Percentiles rank a stretch among this genome's conserved stretches.
Conservation (phyloP, 129 eudicot species). For the Scalesia atractyloides region DNA sequence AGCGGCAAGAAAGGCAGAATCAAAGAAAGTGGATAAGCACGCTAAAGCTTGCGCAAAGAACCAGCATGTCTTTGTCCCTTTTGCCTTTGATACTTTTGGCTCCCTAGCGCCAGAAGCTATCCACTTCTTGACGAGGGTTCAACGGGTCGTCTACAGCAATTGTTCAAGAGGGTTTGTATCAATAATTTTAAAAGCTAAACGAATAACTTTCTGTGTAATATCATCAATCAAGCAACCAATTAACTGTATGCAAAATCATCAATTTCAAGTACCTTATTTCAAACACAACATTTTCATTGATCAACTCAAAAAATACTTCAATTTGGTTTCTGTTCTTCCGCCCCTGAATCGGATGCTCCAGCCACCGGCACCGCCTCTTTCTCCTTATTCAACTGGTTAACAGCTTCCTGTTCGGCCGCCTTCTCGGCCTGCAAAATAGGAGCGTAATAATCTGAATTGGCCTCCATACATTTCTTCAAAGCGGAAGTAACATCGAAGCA, state of each 20-base stretch:
- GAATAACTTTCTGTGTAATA: background rate
- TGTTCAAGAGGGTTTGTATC: no score
- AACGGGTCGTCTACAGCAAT: no score
- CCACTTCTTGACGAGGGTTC: no score
- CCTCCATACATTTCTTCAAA: slow-evolving; percentile 41
- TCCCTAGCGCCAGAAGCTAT: no score
- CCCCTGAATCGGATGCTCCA: background rate
- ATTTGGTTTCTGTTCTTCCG: background rate
- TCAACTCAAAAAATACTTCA: background rate
- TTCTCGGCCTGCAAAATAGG: slow-evolving; percentile 31
- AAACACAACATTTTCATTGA: background rate
- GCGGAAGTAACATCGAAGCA: slow-evolving; percentile 43
- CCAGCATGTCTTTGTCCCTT: no score
- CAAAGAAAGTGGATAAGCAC: no score
- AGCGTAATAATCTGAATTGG: slow-evolving; percentile 34
- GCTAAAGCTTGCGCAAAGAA: no score
- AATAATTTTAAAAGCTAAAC: background rate
- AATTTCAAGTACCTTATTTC: background rate
- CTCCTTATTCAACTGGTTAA: slow-evolving; percentile 31
- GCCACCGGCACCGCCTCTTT: slow-evolving; percentile 22
- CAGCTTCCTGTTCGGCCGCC: slow-evolving; percentile 30
- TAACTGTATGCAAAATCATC: background rate
- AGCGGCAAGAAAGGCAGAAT: no score
- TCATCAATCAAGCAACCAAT: background rate
- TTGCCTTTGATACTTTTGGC: no score